Evolutionary conservation across 768 basidiomycete genomes (phyloP), one percentile per base, ranked within the genome.

Genomic region (Sporobolomyces pararoseus): DNA sequence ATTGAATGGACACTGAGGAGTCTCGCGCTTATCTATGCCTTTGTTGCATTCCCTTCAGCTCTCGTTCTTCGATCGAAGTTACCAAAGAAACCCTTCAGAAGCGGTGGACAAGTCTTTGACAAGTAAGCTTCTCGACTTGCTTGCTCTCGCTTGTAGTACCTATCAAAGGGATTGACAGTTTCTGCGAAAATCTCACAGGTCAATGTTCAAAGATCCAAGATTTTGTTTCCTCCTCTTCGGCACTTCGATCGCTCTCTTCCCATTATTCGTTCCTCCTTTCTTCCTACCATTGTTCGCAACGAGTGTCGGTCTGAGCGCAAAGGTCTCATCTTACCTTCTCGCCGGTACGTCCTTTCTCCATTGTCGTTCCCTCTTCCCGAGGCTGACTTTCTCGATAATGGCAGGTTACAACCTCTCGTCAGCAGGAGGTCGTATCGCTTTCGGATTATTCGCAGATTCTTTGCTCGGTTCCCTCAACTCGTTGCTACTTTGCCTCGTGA

Each of bases 331-430:
- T 0, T 49, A 53, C 16, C 60, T 79, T 3, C 69, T 77, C 13
- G 69, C 64, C 12, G 63, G 61, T 62, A 2, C 46, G 60, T 51
- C 27, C 16, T 6, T 13, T 7, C 10, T 46, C n/a, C 6, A 27
- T 21, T 14, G 13, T 34, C 31, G 25, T 32, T 27, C 6, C 12
- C 21, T 32, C 13, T 1, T 12, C 14, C 7, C 1, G 35, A 57
- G 7, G 32, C n/a, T 25, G 2, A 2, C 12, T 50, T 44, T 3
- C 12, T 29, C 14, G 0, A 9, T 42, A 42, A 9, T 9, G 21
- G 63, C 76, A 25, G 78, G 76, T 4, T 79, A 72, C 68, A 79
- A 79, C 62, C 67, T 79, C 3, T 49, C 76, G 27, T 75, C 74
- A 16, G 77, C 76, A 0, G 53, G 66, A 23, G 78, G 78, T 0